Evolutionary conservation across 1,284 basidiomycete genomes (phyloP), one percentile per base, ranked within the genome.

Genomic region (Fomitopsis schrenkii): DNA sequence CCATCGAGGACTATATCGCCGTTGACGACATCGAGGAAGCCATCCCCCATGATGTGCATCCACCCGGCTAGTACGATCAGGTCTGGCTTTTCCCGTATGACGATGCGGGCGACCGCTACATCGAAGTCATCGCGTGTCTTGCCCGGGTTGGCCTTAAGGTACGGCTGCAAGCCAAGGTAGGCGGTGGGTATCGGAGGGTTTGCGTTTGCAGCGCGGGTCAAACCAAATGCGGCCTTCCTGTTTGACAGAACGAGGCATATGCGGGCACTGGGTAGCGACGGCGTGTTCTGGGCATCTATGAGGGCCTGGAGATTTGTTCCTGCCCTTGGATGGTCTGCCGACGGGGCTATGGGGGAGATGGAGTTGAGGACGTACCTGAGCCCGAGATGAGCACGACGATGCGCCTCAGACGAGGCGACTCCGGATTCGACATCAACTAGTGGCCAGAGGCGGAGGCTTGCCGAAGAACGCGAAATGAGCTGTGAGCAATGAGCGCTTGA

Each of bases 281-380:
- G 77, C 15, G 90, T 85, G 68, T 84, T 80, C 66, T 81, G 84
- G 5, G 95, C 94, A 74, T 98, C 93, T 70, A 99, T 94, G 62
- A 99, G 83, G 0, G 97, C 96, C 77, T 98, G 96, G 28, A 99
- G 85, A 77, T 99, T 99, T 35, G 92, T 91, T 46, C 97, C 95
- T 97, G 67, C 40, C 60, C 70, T 63, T 59, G 44, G 45, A 12
- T 33, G 19, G 53, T 38, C 53, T 10, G 48, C 28, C 30, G 15
- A 45, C 41, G 50, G 46, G 53, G 50, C 38, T 38, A 36, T 46
- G 53, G 35, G 10, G 1, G 19, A 19, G 28, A 17, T 46, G 55
- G 57, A 35, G 19, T 26, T 33, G 55, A 45, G 36, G 50, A 67
- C 77, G 66, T 67, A 93, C 94, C 95, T 79, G 92, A 94, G 63